phyloP scores from a whole-genome alignment of 2,329 filamentous ascomycete species.

The Colletotrichum chlorophyti region DNA sequence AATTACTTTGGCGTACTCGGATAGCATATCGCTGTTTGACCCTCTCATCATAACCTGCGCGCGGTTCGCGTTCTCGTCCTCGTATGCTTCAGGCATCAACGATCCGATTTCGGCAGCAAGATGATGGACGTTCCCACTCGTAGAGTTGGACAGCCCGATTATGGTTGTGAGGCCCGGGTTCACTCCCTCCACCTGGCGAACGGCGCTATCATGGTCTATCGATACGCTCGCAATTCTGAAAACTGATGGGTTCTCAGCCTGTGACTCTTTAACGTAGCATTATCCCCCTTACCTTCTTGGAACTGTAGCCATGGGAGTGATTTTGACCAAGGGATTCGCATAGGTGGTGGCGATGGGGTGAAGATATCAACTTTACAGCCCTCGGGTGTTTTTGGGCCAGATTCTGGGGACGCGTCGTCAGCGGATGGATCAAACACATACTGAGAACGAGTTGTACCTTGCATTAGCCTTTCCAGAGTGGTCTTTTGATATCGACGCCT shows the following conservation, averaged over 20 bases:
- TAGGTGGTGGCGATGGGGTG: not conserved
- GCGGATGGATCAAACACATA: no score
- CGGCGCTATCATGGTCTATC: no score
- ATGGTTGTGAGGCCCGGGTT: no score
- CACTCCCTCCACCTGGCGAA: no score
- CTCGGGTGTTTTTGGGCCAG: not conserved
- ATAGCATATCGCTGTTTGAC: not conserved
- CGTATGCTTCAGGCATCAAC: not conserved
- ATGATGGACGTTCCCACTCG: not conserved
- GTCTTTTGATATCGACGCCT: not conserved
- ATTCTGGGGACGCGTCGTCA: not conserved
- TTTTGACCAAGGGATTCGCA: not conserved
- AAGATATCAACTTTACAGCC: not conserved
- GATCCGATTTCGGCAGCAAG: not conserved
- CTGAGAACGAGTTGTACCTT: not conserved
- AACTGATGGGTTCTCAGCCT: no score
- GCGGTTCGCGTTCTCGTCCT: not conserved
- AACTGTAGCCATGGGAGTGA: slow-evolving; percentile 1
- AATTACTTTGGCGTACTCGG: not conserved
- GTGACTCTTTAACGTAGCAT: no score
- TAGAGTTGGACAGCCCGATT: no score
- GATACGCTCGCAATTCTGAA: no score
- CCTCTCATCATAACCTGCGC: not conserved
- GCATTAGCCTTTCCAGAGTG: not conserved
- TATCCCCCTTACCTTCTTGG: not conserved